Evolutionary conservation across 2,329 filamentous ascomycete genomes (phyloP).

Genomic region (Cladosporium cucumerinum): DNA sequence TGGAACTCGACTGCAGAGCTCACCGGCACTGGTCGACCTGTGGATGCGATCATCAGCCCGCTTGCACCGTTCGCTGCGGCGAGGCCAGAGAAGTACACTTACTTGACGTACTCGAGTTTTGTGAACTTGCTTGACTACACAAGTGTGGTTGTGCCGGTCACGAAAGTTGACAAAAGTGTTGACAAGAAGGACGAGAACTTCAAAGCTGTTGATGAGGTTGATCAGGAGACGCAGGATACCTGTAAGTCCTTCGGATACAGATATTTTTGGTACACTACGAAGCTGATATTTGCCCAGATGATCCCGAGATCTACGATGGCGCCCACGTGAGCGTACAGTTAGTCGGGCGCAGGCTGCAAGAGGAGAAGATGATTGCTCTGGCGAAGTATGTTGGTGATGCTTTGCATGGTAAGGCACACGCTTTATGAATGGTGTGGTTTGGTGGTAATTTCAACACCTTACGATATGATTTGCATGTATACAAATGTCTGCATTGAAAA

Average conservation of each 20-base stretch:
- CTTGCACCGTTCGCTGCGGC: constrained; percentile 51
- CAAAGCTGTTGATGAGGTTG: constrained; percentile 38
- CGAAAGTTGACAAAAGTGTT: constrained; percentile 49
- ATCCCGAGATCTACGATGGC: constrained; percentile 38
- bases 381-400: constrained; percentile 33
- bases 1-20: constrained; percentile 55
- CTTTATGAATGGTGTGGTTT: not conserved
- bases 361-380: constrained; percentile 39
- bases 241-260: constrained; percentile 36
- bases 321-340: constrained; percentile 38
- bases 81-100: constrained; percentile 46
- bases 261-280: not conserved
- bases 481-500: not conserved
- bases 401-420: constrained; percentile 17
- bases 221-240: constrained; percentile 39
- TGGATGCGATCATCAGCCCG: constrained; percentile 55
- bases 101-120: constrained; percentile 44
- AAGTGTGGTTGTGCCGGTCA: constrained; percentile 54
- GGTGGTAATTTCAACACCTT: not conserved
- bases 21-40: constrained; percentile 47
- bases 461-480: not conserved
- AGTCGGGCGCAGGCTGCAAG: constrained; percentile 35
- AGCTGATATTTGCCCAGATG: constrained; percentile 28
- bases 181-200: constrained; percentile 43
- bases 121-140: constrained; percentile 59